Conservation (phyloP, 768 basidiomycete genomes). For the Pholiota microspora region DNA sequence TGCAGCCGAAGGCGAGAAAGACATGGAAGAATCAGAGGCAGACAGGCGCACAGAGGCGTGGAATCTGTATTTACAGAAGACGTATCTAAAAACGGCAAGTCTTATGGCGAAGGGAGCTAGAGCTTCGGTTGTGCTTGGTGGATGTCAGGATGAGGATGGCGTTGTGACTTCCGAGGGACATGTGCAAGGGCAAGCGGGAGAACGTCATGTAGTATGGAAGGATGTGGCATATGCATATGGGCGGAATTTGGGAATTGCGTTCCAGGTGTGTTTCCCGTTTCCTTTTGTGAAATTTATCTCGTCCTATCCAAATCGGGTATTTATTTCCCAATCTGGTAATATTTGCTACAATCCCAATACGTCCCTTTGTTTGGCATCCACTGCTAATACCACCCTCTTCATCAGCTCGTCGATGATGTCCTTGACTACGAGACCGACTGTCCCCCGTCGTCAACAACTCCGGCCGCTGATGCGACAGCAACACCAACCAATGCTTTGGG, state of each 20-base stretch:
- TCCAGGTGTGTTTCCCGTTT: slow-evolving; percentile 77
- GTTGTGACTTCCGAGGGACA: not conserved
- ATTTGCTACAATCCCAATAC: not conserved
- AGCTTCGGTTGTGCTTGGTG: slow-evolving; percentile 86
- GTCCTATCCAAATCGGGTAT: not conserved
- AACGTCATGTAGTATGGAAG: slow-evolving; percentile 54
- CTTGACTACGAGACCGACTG: slow-evolving; percentile 83
- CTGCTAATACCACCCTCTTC: slow-evolving; percentile 16
- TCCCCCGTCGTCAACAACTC: slow-evolving; percentile 17
- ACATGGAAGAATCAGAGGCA: slow-evolving; percentile 19
- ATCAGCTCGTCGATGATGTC: slow-evolving; percentile 91
- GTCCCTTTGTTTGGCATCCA: no score
- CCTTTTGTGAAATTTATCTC: no score
- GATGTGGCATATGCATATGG: slow-evolving; percentile 98
- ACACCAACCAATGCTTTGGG: slow-evolving; percentile 59
- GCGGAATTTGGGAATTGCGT: slow-evolving; percentile 89
- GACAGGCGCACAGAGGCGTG: slow-evolving; percentile 42
- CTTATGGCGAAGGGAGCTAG: slow-evolving; percentile 91
- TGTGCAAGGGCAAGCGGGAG: not conserved
- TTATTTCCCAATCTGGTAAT: not conserved
- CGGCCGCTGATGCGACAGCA: not conserved
- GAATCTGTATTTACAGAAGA: slow-evolving; percentile 87
- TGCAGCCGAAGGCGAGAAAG: slow-evolving; percentile 25
- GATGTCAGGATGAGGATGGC: slow-evolving; percentile 71
- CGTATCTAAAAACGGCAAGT: slow-evolving; percentile 91